phyloP scores from a whole-genome alignment of 2,329 filamentous ascomycete species.

The Diplodia seriata region DNA sequence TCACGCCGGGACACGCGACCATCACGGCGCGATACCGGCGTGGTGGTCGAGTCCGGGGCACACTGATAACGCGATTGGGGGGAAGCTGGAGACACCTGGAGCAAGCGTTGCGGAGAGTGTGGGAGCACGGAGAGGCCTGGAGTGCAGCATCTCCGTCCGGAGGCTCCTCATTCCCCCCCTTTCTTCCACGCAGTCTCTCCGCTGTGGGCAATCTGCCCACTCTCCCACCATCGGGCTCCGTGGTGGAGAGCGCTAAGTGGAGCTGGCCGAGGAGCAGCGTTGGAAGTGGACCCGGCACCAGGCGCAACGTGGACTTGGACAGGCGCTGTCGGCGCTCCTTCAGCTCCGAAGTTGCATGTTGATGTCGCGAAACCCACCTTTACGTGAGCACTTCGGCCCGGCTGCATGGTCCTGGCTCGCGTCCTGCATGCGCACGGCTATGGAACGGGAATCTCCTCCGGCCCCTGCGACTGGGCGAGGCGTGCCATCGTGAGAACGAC shows the following conservation, averaged over 20 bases:
- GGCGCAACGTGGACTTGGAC: slow-evolving; percentile 20
- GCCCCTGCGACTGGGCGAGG: slow-evolving; percentile 12
- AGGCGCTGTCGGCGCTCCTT: slow-evolving; percentile 14
- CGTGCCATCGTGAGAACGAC: not conserved
- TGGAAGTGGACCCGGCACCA: slow-evolving; percentile 16
- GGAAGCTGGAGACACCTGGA: slow-evolving; percentile 27
- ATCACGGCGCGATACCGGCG: slow-evolving; percentile 3
- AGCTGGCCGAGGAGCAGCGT: slow-evolving; percentile 11
- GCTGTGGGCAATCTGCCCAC: slow-evolving; percentile 23
- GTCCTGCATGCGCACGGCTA: slow-evolving; percentile 24
- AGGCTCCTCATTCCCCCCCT: slow-evolving; percentile 30
- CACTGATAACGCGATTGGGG: slow-evolving; percentile 27
- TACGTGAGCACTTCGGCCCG: slow-evolving; percentile 24
- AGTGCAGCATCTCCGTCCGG: slow-evolving; percentile 26
- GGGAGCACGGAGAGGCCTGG: slow-evolving; percentile 27
- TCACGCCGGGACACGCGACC: slow-evolving; percentile 16
- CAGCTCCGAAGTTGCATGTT: slow-evolving; percentile 27
- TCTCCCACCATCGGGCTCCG: slow-evolving; percentile 15
- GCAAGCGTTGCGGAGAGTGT: slow-evolving; percentile 26
- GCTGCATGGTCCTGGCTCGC: slow-evolving; percentile 18
- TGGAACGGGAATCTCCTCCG: slow-evolving; percentile 24
- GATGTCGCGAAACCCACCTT: slow-evolving; percentile 28
- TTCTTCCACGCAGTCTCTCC: slow-evolving; percentile 21
- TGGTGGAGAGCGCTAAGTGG: slow-evolving; percentile 19
- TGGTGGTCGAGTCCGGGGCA: slow-evolving; percentile 20